phyloP scores from a whole-genome alignment of 2,329 filamentous ascomycete genomes.

The Ophiostoma novo-ulmi region DNA sequence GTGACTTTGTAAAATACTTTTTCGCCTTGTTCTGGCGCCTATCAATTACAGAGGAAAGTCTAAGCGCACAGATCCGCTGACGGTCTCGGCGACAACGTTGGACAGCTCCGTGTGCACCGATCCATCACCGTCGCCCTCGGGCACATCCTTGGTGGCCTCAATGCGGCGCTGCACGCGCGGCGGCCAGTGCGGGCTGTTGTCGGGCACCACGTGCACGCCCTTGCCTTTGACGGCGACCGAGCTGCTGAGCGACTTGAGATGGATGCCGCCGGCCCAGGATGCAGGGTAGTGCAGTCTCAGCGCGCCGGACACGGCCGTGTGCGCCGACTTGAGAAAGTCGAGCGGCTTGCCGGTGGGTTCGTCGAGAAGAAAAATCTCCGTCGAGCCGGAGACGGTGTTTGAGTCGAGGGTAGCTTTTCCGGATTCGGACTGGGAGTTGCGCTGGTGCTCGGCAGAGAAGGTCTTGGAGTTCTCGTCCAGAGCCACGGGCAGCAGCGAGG shows the following conservation, averaged over 20 bases:
- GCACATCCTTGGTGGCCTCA: slow-evolving; percentile 24
- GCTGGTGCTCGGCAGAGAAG: background rate
- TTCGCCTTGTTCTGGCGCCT: background rate
- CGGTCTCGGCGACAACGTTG: slow-evolving; percentile 13
- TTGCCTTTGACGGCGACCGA: slow-evolving; percentile 39
- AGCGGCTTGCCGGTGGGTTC: slow-evolving; percentile 35
- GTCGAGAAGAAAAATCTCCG: slow-evolving; percentile 30
- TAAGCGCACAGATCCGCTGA: slow-evolving; percentile 21
- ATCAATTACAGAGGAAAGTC: slow-evolving; percentile 17
- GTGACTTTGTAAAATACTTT: background rate
- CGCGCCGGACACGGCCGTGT: slow-evolving; percentile 43
- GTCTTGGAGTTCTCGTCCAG: background rate
- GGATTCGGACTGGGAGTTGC: background rate
- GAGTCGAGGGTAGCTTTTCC: slow-evolving; percentile 36
- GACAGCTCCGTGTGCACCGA: background rate
- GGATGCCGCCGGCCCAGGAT: slow-evolving; percentile 46
- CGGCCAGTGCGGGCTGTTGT: slow-evolving; percentile 26
- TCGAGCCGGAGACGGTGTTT: slow-evolving; percentile 42
- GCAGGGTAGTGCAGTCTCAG: slow-evolving; percentile 43
- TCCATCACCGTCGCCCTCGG: background rate
- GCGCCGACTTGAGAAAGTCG: slow-evolving; percentile 38
- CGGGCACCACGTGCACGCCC: slow-evolving; percentile 39
- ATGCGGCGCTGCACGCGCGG: slow-evolving; percentile 12
- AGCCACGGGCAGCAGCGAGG: background rate
- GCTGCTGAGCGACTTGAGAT: slow-evolving; percentile 38